phyloP scores from a whole-genome alignment of 2,329 filamentous ascomycete species.

The Lomentospora prolificans region DNA sequence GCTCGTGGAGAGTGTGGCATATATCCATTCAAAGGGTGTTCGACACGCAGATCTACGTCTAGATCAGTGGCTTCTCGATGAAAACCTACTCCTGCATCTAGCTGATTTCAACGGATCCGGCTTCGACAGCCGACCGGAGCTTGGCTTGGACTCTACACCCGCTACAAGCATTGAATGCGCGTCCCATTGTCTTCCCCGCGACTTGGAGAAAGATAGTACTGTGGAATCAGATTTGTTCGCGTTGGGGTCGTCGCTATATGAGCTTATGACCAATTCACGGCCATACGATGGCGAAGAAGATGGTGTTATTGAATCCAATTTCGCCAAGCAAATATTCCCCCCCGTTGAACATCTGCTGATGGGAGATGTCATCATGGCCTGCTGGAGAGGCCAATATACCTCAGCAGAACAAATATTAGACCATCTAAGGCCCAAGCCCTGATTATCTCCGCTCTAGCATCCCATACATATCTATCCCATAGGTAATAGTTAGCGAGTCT shows the following conservation, averaged over 20 bases:
- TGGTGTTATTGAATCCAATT: background rate
- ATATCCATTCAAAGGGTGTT: background rate
- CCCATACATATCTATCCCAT: background rate
- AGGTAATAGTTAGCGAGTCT: background rate
- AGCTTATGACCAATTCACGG: background rate
- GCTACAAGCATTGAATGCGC: background rate
- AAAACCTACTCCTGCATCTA: background rate
- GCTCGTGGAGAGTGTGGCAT: background rate
- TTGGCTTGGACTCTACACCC: background rate
- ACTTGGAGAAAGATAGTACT: background rate
- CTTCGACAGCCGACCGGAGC: background rate
- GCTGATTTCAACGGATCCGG: background rate
- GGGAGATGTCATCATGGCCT: background rate
- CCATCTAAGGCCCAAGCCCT: background rate
- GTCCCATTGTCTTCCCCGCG: background rate
- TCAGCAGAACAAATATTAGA: background rate
- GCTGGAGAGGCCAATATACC: background rate
- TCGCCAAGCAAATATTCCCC: background rate
- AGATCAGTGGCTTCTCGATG: background rate
- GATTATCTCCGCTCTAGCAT: background rate
- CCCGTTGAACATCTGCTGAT: background rate
- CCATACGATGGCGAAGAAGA: background rate
- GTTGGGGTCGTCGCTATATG: background rate
- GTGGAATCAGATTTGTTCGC: background rate
- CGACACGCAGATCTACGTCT: background rate